Conservation (phyloP, 192 early-diverging fungal genomes). For the Oehlia diaphana region DNA sequence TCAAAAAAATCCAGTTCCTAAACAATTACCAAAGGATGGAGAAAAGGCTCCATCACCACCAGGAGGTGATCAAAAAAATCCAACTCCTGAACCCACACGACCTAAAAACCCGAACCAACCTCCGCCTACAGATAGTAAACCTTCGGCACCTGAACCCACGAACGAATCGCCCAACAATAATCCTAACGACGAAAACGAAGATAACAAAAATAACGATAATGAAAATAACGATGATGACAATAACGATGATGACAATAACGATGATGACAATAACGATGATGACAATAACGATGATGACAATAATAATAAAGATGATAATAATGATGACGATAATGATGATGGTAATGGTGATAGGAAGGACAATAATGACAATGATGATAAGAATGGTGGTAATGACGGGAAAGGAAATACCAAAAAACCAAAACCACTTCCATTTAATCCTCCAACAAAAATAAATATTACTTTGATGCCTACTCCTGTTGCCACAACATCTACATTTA, state of each 20-base stretch:
- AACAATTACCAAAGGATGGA: too few species aligned
- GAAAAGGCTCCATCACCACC: too few species aligned
- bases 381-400: too few species aligned
- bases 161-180: neutral
- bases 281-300: too few species aligned
- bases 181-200: neutral
- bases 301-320: neutral
- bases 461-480: neutral
- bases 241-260: too few species aligned
- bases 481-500: neutral
- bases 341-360: too few species aligned
- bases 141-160: neutral
- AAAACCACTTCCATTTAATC: neutral
- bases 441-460: neutral
- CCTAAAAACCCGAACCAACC: too few species aligned
- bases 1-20: too few species aligned
- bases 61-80: too few species aligned
- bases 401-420: neutral
- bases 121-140: neutral
- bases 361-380: too few species aligned
- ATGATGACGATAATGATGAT: neutral
- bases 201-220: too few species aligned
- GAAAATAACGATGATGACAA: neutral
- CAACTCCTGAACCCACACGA: too few species aligned
- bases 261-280: neutral